Percentiles rank a stretch among this genome's conserved stretches.
Conservation (phyloP, 257 asterid species). For the Linaria vulgaris region DNA sequence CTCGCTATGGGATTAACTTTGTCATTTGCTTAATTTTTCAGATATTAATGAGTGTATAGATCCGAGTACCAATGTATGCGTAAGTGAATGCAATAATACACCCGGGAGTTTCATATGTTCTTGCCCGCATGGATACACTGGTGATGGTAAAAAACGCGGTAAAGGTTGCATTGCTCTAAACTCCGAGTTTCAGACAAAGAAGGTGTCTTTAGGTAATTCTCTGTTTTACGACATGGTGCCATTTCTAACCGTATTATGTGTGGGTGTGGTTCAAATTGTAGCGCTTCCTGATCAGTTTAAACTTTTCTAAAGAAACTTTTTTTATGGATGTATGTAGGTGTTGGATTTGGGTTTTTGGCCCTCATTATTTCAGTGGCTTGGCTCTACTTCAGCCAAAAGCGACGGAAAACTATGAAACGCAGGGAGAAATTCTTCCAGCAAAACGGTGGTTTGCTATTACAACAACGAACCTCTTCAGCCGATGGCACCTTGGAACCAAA, state of each 20-base stretch:
- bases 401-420: constrained; percentile 40
- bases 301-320: too few species aligned
- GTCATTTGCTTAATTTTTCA: constrained; percentile 13
- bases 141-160: constrained; percentile 53
- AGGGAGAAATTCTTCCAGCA: constrained; percentile 69
- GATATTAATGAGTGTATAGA: constrained; percentile 49
- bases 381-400: constrained; percentile 55
- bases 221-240: neutral
- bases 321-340: constrained; percentile 38
- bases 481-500: constrained; percentile 47
- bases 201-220: constrained; percentile 40
- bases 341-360: constrained; percentile 62
- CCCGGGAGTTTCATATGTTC: constrained; percentile 54
- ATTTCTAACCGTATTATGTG: neutral
- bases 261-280: neutral
- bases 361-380: constrained; percentile 44
- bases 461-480: constrained; percentile 51
- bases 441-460: constrained; percentile 65
- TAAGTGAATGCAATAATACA: constrained; percentile 32
- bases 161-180: constrained; percentile 42
- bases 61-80: constrained; percentile 32
- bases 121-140: constrained; percentile 56
- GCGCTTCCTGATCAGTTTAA: too few species aligned
- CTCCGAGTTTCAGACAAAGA: constrained; percentile 49
- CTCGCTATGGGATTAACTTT: too few species aligned